phyloP scores from a whole-genome alignment of 106 monocot genomes.

The Allium cepa region DNA sequence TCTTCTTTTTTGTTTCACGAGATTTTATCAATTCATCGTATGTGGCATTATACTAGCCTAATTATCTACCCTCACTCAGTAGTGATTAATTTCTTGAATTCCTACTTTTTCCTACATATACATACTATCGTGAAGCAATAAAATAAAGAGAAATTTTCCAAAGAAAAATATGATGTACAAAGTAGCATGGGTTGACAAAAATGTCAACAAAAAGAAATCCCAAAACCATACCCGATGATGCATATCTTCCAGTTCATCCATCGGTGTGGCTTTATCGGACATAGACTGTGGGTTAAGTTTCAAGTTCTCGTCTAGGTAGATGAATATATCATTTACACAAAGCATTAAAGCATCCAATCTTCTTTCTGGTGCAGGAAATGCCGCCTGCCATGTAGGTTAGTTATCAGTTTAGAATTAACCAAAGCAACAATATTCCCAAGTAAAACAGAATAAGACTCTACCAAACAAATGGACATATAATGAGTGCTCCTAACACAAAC shows the following conservation, averaged over 20 bases:
- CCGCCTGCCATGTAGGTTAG: constrained; percentile 39
- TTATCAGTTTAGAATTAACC: constrained; percentile 5
- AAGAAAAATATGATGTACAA: background rate
- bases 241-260: constrained; percentile 97
- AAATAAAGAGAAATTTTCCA: no score
- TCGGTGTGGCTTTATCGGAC: constrained; percentile 78
- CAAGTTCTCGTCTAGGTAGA: constrained; percentile 83
- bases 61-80: no score
- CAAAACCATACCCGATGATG: constrained; percentile 57
- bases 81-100: no score
- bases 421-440: background rate
- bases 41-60: no score
- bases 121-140: no score
- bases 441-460: no score
- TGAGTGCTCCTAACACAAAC: constrained; percentile 23
- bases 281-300: constrained; percentile 69
- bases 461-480: background rate
- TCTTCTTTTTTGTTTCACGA: no score
- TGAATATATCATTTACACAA: constrained; percentile 67
- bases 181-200: background rate
- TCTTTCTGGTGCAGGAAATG: constrained; percentile 78
- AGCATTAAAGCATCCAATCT: constrained; percentile 87
- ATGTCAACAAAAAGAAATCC: constrained; percentile 1
- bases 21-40: no score
- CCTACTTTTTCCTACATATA: no score